Evolutionary conservation across 2,329 filamentous ascomycete species (phyloP), one percentile per base, ranked within the genome.

Genomic region (Daldinia eschscholtzii): DNA sequence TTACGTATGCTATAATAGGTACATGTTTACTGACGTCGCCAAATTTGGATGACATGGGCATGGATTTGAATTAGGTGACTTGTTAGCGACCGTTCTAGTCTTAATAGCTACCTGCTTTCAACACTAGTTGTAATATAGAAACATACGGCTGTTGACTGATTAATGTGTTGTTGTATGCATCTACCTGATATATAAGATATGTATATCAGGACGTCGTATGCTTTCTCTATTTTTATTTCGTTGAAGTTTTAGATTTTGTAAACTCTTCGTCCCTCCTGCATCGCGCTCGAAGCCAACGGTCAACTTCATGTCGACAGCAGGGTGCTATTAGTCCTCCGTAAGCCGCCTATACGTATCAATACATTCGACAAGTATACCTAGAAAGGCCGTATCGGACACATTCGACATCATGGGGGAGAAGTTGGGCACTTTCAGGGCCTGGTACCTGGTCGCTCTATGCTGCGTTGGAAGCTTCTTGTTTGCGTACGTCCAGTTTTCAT

Each of bases 391-490:
- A 26, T 6, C 6, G 15, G n/a, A 12, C 23, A 52, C 4, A 37
- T 13, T 46, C n/a, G 6, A 33, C 30, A 12, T 18, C 33, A 73
- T 74, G 71, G 70, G 70, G 18, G 68, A 61, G 37, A 52, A 6
- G 10, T 70, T 81, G 56, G 80, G 80, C 13, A 78, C 76, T 4
- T 80, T 81, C 71, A 76, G 80, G 60, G 79, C 80, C 55, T 73
- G 76, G 41, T 81, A 81, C 68, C 75, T 81, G 23, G 78, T 79
- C 50, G 76, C 79, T n/a, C 70, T 81, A 35, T 77, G 76, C 76
- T 81, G 80, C 71, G 73, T 78, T 20, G 79, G 79, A 12, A 81
- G 80, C 1, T 83, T 83, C 65, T 74, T 83, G 37, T 72, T 72
- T 39, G 66, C 70, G 64, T 71, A 68, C 20, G 12, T 18, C n/a